A percentile compares a stretch with the other conserved stretches of the same genome.
phyloP scores from a whole-genome alignment of 768 basidiomycete species.

The Tulasnella sp. region DNA sequence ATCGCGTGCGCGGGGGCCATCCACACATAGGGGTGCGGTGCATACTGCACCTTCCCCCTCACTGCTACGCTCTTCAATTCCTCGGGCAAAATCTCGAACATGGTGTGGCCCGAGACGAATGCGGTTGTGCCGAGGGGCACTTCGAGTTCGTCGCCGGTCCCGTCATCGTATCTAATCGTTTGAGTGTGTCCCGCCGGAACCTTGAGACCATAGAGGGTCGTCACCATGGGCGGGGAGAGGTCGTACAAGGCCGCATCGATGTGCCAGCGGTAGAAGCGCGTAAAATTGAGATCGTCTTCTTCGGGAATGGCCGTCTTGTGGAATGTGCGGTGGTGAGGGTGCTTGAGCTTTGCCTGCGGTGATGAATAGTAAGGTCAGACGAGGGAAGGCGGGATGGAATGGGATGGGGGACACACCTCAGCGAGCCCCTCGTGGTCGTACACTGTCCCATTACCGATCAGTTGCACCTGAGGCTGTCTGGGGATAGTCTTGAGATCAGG shows the following conservation, averaged over 20 bases:
- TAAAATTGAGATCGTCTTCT: slow-evolving; percentile 62
- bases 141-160: slow-evolving; percentile 67
- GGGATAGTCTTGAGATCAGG: slow-evolving; percentile 88
- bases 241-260: slow-evolving; percentile 82
- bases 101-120: slow-evolving; percentile 53
- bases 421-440: slow-evolving; percentile 72
- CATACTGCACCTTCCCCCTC: slow-evolving; percentile 60
- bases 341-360: slow-evolving; percentile 55
- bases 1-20: slow-evolving; percentile 67
- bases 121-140: slow-evolving; percentile 84
- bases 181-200: slow-evolving; percentile 60
- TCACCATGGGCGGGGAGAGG: slow-evolving; percentile 67
- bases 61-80: slow-evolving; percentile 73
- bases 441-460: slow-evolving; percentile 80
- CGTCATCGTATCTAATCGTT: slow-evolving; percentile 69
- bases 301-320: slow-evolving; percentile 66
- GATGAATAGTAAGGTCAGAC: not conserved
- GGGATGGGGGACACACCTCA: slow-evolving; percentile 26
- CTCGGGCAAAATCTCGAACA: slow-evolving; percentile 67
- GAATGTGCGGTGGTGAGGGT: slow-evolving; percentile 77
- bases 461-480: slow-evolving; percentile 76
- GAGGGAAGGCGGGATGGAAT: not conserved
- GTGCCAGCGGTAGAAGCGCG: slow-evolving; percentile 89
- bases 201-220: slow-evolving; percentile 67
- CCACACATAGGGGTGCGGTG: slow-evolving; percentile 85